A percentile compares a stretch with the other conserved stretches of the same genome.
These are phyloP conservation scores for Phytophthora capsici DNA, from an alignment of 352 stramenopile genomes.

Conservation along the genomic window DNA sequence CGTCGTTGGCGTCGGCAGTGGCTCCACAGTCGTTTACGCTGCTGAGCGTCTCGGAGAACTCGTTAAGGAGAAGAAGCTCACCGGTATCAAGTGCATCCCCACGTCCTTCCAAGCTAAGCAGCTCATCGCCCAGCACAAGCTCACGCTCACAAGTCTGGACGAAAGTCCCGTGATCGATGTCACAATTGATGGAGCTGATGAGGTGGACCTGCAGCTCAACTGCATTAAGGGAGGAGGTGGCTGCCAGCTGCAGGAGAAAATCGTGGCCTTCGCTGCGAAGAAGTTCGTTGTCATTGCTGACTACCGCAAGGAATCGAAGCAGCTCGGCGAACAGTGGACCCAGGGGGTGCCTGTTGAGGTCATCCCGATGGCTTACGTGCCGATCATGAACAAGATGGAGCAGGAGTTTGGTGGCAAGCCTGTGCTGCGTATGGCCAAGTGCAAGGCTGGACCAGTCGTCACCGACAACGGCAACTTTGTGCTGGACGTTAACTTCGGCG, in stretches of 20 bases:
- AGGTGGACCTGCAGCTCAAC: slow-evolving; percentile 97
- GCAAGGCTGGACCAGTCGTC: slow-evolving; percentile 96
- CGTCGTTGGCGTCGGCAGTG: slow-evolving; percentile 97
- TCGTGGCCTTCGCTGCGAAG: slow-evolving; percentile 93
- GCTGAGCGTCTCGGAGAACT: slow-evolving; percentile 96
- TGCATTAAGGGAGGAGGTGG: slow-evolving; percentile 98
- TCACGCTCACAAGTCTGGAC: slow-evolving; percentile 84
- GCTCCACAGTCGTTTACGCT: slow-evolving; percentile 98
- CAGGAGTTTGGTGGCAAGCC: slow-evolving; percentile 57
- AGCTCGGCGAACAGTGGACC: slow-evolving; percentile 89
- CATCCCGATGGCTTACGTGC: slow-evolving; percentile 97
- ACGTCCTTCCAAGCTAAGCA: slow-evolving; percentile 98
- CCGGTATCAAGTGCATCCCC: slow-evolving; percentile 96
- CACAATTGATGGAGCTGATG: slow-evolving; percentile 98
- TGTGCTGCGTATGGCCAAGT: slow-evolving; percentile 85
- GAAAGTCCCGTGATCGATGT: slow-evolving; percentile 94
- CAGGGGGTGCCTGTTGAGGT: slow-evolving; percentile 97
- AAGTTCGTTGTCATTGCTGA: slow-evolving; percentile 98
- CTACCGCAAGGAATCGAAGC: slow-evolving; percentile 91
- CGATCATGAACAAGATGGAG: slow-evolving; percentile 84
- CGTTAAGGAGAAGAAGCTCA: slow-evolving; percentile 91
- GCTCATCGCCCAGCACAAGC: slow-evolving; percentile 83
- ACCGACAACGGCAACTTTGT: slow-evolving; percentile 97
- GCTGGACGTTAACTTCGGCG: slow-evolving; percentile 88
- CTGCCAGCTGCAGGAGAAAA: slow-evolving; percentile 95